Evolutionary conservation across 2,329 filamentous ascomycete species (phyloP).

Genomic region (Sporothrix luriei): DNA sequence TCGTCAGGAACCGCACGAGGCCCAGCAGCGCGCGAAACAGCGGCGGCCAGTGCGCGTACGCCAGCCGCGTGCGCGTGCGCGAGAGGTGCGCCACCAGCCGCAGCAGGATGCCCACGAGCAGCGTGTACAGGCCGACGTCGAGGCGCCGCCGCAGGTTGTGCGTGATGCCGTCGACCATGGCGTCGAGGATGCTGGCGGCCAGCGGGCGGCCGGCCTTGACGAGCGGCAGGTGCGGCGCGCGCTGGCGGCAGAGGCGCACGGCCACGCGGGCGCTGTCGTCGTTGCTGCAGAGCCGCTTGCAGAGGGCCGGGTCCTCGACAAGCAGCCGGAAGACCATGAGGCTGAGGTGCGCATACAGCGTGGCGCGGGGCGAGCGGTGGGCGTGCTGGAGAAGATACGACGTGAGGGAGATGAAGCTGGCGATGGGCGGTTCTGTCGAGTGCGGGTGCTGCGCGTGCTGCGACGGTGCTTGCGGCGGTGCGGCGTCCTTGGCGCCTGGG

Average conservation of each 20-base stretch:
- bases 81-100: slow-evolving; percentile 83
- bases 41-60: slow-evolving; percentile 89
- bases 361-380: slow-evolving; percentile 75
- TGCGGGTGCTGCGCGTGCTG: background rate
- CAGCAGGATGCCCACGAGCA: slow-evolving; percentile 78
- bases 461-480: background rate
- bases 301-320: slow-evolving; percentile 79
- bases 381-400: slow-evolving; percentile 95
- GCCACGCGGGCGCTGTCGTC: slow-evolving; percentile 53
- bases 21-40: slow-evolving; percentile 88
- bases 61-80: slow-evolving; percentile 75
- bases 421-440: slow-evolving; percentile 69
- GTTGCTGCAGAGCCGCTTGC: slow-evolving; percentile 71
- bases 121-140: slow-evolving; percentile 80
- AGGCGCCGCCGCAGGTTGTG: slow-evolving; percentile 87
- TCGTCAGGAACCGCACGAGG: slow-evolving; percentile 85
- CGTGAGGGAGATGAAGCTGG: slow-evolving; percentile 80
- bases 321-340: slow-evolving; percentile 83
- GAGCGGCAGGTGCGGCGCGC: slow-evolving; percentile 79
- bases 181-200: slow-evolving; percentile 76
- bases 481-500: background rate
- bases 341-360: slow-evolving; percentile 81
- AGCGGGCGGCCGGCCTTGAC: slow-evolving; percentile 72
- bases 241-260: slow-evolving; percentile 85
- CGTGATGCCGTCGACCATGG: slow-evolving; percentile 86